Base-by-base conservation (phyloP, 306 rosid species). In the Cicer bijugum region DNA sequence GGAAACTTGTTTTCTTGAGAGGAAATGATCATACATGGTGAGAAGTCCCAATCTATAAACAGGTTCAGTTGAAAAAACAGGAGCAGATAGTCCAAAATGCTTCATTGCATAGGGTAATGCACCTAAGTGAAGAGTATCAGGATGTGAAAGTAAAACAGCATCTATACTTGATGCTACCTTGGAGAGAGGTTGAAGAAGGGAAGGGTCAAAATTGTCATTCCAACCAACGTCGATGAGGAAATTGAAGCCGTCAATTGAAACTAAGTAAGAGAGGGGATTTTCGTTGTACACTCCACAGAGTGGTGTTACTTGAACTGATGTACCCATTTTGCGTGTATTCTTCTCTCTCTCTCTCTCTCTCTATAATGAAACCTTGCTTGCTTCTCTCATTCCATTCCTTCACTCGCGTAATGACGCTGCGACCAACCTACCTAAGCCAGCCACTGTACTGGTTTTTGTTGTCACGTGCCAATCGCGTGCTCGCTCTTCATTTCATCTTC, bases 91-190 rank as follows among this genome's bases (percentile, higher is more conserved):
- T 62, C 96, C 97, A 74, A 94, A 82, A 38, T 91, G 87, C 72
- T 88, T 94, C 83, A 86, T 79, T 66, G 98, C 97, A 80, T 88
- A 91, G 1, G 97, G 96, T 17, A 94, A 89, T 1, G 96, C 97
- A 61, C 97, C 98, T 47, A 94, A 95, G 86, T 94, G 98, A 74
- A 94, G 97, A 1, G 97, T 94, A 63, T 94, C 98, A 0, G 95
- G 78, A 64, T 94, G 93, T 10, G 98, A 94, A 50, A 94, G 81
- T 72, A 94, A 75, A 9, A 94, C 98, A 11, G 98, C 95, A 79
- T 94, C 98, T 20, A 91, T 79, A 3, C 86, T 84, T 62, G 96
- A 56, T 56, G 97, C 97, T 44, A 94, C 90, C 87, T 97, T 94
- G 88, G 97, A 81, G 59, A 94, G 94, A 33, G 98, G 95, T 70